Base-by-base conservation (phyloP, 495 filamentous ascomycete species). In the Penicillium flavigenum region DNA sequence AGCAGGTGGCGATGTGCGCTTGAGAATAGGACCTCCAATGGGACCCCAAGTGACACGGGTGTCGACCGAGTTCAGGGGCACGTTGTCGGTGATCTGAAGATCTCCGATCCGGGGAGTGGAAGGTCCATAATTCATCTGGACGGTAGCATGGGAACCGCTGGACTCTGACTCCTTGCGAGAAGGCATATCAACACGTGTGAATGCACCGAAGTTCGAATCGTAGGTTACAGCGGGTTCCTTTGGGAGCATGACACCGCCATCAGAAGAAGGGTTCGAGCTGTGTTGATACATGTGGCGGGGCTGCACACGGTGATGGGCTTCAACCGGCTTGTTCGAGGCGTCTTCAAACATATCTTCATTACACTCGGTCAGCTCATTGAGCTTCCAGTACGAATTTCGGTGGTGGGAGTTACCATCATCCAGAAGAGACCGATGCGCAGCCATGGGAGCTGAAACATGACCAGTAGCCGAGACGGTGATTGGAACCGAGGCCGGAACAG, bases 1-100 rank as follows among this genome's bases (percentile, higher is more conserved):
- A 14, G 27, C 14, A 4, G 47, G 47, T 4, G 47, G 47, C 1
- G 20, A 29, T 2, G 36, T 26, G 1, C 24, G 16, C 36, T 27
- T 52, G 14, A 41, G 14, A 20, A 54, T 36, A 1, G 52, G 52
- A 17, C 39, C 43, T 11, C 52, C 52, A 34, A 54, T 36, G 14
- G 52, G 31, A 8, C 52, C 52, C 52, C 52, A 54, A 11, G 52
- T 36, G 31, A 36, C 27, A 19, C 31, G 19, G 26, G 19, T 26
- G 20, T 54, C 42, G 8, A 4, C 6, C 11, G 17, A 43, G 2
- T 17, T 27, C 5, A 54, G 17, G 5, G 29, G 19, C 12, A 8
- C 42, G 8, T 36, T 46, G 5, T 54, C 31, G 1, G 26, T n/a
- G 2, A 29, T 7, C 0, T 17, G 20, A 6, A 50, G 47, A 22